Evolutionary conservation across 345 rosid genomes (phyloP).

Genomic region (Gossypioides kirkii): DNA sequence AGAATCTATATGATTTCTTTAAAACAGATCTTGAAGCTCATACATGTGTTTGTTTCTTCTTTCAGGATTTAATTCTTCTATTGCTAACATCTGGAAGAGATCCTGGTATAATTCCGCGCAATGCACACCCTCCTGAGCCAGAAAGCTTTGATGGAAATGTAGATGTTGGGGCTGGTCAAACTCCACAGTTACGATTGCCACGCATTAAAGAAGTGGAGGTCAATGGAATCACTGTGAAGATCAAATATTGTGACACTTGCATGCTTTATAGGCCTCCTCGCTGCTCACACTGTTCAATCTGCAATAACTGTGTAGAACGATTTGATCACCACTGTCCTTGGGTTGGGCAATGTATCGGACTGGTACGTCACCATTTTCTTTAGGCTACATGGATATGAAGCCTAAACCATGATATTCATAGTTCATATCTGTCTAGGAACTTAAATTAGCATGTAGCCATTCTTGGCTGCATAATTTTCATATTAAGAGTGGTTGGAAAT

Average conservation of each 20-base stretch:
- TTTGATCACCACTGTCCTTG: conserved; percentile 99
- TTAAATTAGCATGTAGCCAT: not conserved
- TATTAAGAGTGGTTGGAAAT: not conserved
- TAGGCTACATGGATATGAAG: not conserved
- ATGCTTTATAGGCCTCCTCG: conserved; percentile 97
- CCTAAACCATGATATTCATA: not conserved
- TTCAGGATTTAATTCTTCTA: conserved; percentile 79
- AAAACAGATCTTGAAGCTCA: conserved; percentile 1
- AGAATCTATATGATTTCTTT: not conserved
- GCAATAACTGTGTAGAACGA: conserved; percentile 93
- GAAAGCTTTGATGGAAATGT: conserved; percentile 57
- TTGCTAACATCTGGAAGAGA: conserved; percentile 93
- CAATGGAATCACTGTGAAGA: conserved; percentile 70
- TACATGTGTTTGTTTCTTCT: conserved; percentile 15
- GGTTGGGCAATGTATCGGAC: conserved; percentile 99
- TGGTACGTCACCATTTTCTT: conserved; percentile 50
- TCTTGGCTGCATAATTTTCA: not conserved
- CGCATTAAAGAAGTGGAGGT: conserved; percentile 83
- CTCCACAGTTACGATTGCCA: conserved; percentile 76
- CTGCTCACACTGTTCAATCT: conserved; percentile 97
- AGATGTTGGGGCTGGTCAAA: conserved; percentile 63
- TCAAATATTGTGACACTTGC: conserved; percentile 96
- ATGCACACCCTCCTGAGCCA: conserved; percentile 92
- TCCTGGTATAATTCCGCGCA: conserved; percentile 96
- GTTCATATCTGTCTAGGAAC: not conserved